Percentiles rank a stretch among this genome's conserved stretches.
phyloP scores from a whole-genome alignment of 129 eudicot species.

The Silybum marianum region DNA sequence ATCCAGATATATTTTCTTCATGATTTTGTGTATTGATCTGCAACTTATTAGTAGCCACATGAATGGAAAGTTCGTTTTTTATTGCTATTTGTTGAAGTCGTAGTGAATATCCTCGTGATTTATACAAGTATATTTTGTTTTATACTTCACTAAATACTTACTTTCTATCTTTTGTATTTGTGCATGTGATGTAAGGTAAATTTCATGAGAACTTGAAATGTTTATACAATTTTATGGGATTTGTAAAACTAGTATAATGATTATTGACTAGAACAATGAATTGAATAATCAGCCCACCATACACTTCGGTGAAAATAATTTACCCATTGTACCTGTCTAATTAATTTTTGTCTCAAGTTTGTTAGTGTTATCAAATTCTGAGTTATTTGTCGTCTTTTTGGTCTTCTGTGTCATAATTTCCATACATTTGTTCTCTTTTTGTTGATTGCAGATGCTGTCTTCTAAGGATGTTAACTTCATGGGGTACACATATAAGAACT shows the following conservation, averaged over 20 bases:
- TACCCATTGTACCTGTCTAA: background rate
- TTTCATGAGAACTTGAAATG: background rate
- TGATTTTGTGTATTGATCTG: constrained; percentile 12
- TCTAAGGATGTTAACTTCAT: constrained; percentile 95
- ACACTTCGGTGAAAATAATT: background rate
- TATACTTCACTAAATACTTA: constrained; percentile 3
- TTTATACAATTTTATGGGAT: background rate
- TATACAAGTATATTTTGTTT: background rate
- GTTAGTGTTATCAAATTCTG: constrained; percentile 5
- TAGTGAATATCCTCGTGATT: background rate
- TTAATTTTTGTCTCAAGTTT: background rate
- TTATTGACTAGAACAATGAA: background rate
- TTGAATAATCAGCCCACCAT: background rate
- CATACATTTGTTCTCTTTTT: background rate
- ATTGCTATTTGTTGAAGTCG: background rate
- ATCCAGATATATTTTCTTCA: background rate
- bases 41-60: constrained; percentile 3
- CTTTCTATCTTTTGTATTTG: background rate
- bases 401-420: background rate
- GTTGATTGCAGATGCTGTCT: constrained; percentile 74
- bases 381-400: background rate
- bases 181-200: background rate
- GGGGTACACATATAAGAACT: constrained; percentile 94
- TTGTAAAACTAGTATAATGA: background rate
- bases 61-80: background rate